Conservation (phyloP, 2,329 filamentous ascomycete species). For the Cladosporium sphaerospermum region DNA sequence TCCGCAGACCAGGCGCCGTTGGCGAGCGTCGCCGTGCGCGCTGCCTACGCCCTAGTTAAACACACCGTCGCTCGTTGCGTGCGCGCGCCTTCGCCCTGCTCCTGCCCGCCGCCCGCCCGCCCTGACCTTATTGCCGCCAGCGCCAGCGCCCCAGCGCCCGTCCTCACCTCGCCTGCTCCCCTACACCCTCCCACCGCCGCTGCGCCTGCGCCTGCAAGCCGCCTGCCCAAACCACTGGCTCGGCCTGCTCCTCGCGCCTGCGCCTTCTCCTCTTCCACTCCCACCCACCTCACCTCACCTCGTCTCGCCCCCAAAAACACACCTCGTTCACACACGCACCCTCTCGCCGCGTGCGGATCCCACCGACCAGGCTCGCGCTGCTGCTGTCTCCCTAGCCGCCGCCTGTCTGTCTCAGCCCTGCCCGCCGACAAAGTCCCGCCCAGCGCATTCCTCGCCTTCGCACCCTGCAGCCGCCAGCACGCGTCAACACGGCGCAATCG, state of each 20-base stretch:
- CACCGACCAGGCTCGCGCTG: background rate
- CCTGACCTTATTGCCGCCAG: too few relatives aligned
- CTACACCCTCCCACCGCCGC: too few relatives aligned
- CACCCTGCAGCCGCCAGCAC: slow-evolving; percentile 6
- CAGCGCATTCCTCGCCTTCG: slow-evolving; percentile 7
- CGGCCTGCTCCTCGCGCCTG: too few relatives aligned
- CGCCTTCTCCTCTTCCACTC: background rate
- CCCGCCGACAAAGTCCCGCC: slow-evolving; percentile 11
- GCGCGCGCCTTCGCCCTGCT: too few relatives aligned
- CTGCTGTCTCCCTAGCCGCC: background rate
- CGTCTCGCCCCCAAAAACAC: background rate
- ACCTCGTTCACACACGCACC: too few relatives aligned
- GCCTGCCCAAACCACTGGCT: too few relatives aligned
- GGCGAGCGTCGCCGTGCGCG: too few relatives aligned
- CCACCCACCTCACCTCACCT: background rate
- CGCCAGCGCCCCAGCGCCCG: too few relatives aligned
- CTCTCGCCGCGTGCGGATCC: background rate
- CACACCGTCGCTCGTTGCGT: background rate
- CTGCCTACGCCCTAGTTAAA: background rate
- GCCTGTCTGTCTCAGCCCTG: slow-evolving; percentile 4
- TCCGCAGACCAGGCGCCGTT: too few relatives aligned
- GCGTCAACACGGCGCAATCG: slow-evolving; percentile 9
- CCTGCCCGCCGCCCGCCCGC: too few relatives aligned
- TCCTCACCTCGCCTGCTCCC: too few relatives aligned
- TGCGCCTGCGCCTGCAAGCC: too few relatives aligned